A percentile compares a stretch with the other conserved stretches of the same genome.
Evolutionary conservation across 257 asterid genomes (phyloP).

Genomic region (Nicotiana tomentosiformis): DNA sequence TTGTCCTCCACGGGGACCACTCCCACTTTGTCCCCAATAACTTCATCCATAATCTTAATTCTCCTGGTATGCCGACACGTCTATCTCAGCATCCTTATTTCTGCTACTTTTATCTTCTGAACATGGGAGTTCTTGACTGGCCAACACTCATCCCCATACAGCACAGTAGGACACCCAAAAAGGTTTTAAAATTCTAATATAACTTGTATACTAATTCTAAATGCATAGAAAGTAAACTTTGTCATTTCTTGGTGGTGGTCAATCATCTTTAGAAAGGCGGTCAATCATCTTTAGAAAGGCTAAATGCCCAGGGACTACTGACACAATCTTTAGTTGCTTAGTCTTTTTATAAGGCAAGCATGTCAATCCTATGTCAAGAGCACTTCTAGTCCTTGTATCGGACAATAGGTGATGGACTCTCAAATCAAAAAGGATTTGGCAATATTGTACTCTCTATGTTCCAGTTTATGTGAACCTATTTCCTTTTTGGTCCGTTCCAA

Average conservation of each 20-base stretch:
- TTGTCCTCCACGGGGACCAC: too few relatives aligned
- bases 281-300: not conserved
- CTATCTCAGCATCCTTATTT: too few relatives aligned
- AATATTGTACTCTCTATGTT: not conserved
- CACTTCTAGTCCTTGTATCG: not conserved
- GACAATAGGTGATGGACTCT: not conserved
- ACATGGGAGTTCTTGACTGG: too few relatives aligned
- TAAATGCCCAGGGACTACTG: not conserved
- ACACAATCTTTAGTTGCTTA: slow-evolving; percentile 1
- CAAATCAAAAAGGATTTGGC: not conserved
- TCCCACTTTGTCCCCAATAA: too few relatives aligned
- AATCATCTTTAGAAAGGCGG: not conserved
- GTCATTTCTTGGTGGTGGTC: not conserved
- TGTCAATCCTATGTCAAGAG: not conserved
- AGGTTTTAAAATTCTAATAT: not conserved
- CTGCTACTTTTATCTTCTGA: too few relatives aligned
- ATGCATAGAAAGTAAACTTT: not conserved
- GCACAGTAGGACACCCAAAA: not conserved
- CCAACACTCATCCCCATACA: too few relatives aligned
- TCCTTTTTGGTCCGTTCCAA: too few relatives aligned
- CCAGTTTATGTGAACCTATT: too few relatives aligned
- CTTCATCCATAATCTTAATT: too few relatives aligned
- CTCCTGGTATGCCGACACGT: too few relatives aligned
- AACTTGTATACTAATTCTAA: not conserved
- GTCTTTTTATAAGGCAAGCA: not conserved